These are phyloP conservation scores for Cladophialophora yegresii DNA, from an alignment of 2,329 filamentous ascomycete species.

Conservation along the genomic window DNA sequence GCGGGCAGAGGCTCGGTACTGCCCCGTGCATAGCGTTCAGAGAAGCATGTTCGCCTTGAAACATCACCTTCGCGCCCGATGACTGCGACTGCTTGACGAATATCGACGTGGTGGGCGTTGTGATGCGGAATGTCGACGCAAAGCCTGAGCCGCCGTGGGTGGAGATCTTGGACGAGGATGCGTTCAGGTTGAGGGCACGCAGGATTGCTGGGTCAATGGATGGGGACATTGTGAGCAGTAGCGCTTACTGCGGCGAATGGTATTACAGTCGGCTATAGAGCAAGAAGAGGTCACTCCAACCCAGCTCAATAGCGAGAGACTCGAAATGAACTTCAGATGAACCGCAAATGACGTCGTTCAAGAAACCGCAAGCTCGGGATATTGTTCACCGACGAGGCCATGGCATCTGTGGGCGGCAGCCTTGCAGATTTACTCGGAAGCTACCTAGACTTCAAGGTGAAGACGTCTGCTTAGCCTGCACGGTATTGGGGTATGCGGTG, in stretches of 20 bases:
- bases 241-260: background rate
- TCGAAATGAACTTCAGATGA: background rate
- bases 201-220: conserved; percentile 41
- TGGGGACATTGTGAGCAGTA: conserved; percentile 21
- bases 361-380: background rate
- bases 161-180: conserved; percentile 42
- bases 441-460: background rate
- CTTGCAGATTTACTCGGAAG: background rate
- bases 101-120: conserved; percentile 41
- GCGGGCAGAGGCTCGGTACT: conserved; percentile 75
- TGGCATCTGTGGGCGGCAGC: background rate
- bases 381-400: background rate
- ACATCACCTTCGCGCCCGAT: conserved; percentile 44
- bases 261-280: background rate
- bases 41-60: conserved; percentile 74
- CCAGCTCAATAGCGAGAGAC: background rate
- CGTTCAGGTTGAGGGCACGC: conserved; percentile 43
- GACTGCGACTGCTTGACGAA: conserved; percentile 46
- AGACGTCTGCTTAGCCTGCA: no score
- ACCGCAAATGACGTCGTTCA: background rate
- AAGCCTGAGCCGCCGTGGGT: conserved; percentile 48
- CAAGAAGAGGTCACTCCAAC: background rate
- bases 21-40: conserved; percentile 75
- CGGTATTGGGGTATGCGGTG: background rate
- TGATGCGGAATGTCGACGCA: conserved; percentile 48